Evolutionary conservation across 805 yeast species (phyloP), one percentile per base, ranked within the genome.

Genomic region (Monosporozyma solicola): DNA sequence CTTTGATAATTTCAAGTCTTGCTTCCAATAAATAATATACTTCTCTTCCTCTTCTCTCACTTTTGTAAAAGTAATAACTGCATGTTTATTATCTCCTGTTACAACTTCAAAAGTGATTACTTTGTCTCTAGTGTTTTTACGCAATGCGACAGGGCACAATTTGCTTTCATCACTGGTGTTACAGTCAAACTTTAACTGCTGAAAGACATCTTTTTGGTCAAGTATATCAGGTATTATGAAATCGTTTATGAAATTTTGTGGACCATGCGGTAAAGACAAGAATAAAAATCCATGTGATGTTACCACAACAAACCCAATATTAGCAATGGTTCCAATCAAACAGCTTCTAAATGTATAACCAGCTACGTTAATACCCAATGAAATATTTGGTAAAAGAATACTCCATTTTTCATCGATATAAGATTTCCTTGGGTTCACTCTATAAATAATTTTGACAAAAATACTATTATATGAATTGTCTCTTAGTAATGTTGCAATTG

Each of bases 271-370:
- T 27, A 57, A 33, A 6, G 50, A 50, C 20, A 55, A 54, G 43
- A 59, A 59, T 10, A 50, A 16, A 9, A 58, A 48, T 8, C 50
- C 49, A 7, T 22, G n/a, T 5, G 57, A 47, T 1, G 58, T 52
- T 33, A 63, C 52, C 3, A 63, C 33, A 32, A 61, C 53, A 29
- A 61, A 53, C 3, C 68, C 68, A 11, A 62, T 50, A 49, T 60
- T 58, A 20, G 58, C 43, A 15, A 61, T 53, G 9, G 62, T 50
- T 32, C 52, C 54, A 29, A 61, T 48, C n/a, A 48, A 3, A 24
- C 35, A 10, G 10, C 2, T 20, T 20, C 35, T 8, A 15, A 15
- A 15, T 8, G 16, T 15, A 31, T 49, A 49, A 16, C 32, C 25
- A 3, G 5, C 29, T 1, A 5, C 10, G 15, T 4, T 25, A 24